These are phyloP conservation scores for Fusarium nematophilum DNA, from an alignment of 2,329 filamentous ascomycete species.

Conservation along the genomic window DNA sequence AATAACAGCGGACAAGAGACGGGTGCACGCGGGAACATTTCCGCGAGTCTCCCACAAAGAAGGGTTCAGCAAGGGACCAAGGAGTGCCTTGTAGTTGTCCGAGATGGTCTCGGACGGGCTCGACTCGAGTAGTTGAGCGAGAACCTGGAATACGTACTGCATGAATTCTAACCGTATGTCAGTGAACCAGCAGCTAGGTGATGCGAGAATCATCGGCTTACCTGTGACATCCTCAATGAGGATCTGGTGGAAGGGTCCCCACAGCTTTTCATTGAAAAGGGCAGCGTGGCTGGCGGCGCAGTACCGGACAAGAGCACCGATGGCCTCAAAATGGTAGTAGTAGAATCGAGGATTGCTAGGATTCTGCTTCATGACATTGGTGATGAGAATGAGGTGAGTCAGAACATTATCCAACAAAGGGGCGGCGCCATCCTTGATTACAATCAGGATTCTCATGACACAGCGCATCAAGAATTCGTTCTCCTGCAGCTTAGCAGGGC, in stretches of 20 bases:
- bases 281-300: slow-evolving; percentile 73
- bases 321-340: slow-evolving; percentile 96
- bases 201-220: slow-evolving; percentile 49
- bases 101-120: slow-evolving; percentile 84
- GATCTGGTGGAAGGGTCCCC: slow-evolving; percentile 83
- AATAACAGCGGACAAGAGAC: slow-evolving; percentile 86
- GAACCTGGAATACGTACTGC: slow-evolving; percentile 95
- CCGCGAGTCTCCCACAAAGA: slow-evolving; percentile 90
- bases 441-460: slow-evolving; percentile 96
- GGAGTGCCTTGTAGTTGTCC: slow-evolving; percentile 81
- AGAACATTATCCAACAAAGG: slow-evolving; percentile 83
- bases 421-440: slow-evolving; percentile 85
- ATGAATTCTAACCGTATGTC: slow-evolving; percentile 77
- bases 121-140: slow-evolving; percentile 88
- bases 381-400: slow-evolving; percentile 87
- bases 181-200: slow-evolving; percentile 32
- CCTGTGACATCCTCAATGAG: slow-evolving; percentile 84
- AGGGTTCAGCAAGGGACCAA: slow-evolving; percentile 83
- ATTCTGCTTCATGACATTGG: slow-evolving; percentile 90
- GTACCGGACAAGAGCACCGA: slow-evolving; percentile 86
- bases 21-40: slow-evolving; percentile 90
- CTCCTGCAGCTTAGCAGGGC: slow-evolving; percentile 94
- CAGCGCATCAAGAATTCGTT: slow-evolving; percentile 99
- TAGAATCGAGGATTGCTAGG: slow-evolving; percentile 98
- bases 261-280: slow-evolving; percentile 83